Evolutionary conservation across 495 filamentous ascomycete species (phyloP), one percentile per base, ranked within the genome.

Genomic region (Penicillium pancosmium): DNA sequence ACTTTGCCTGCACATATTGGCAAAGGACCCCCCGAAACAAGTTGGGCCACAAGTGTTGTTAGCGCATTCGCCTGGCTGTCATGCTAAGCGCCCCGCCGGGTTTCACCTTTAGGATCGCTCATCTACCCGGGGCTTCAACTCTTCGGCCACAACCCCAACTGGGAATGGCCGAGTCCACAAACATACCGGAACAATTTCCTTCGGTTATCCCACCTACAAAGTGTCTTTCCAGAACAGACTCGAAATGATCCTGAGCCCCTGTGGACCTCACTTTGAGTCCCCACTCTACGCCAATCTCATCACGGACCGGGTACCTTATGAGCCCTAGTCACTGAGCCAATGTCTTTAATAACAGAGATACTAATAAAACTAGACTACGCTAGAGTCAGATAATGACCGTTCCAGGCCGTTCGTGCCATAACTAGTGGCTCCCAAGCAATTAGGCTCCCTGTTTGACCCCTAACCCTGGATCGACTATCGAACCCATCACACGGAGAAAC

Each of bases 41-140:
- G 59, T 64, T 50, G 27, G 61, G 64, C 41, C 4, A 25, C 41
- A 56, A 57, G 53, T 54, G 43, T 25, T 23, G 38, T 53, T 53
- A 52, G 34, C 12, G 41, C 36, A 47, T 55, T 31, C 16, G 52
- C 55, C 58, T 46, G 41, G 41, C 35, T 25, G 31, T 44, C 18
- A 51, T 52, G 44, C 25, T 57, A 54, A 57, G 56, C 40, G 59
- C 54, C 50, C 57, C 60, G 55, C 58, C 34, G 7, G 56, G 67
- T 69, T 69, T 69, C 67, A 69, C 18, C 52, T 64, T 67, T 50
- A 65, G 44, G 36, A 54, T 43, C 13, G 35, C 40, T 62, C 60
- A 66, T 66, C 54, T 63, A 55, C 50, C 36, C 52, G 43, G 63
- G 16, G 55, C 52, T 41, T 57, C 55, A 46, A 31, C 19, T 23